These are phyloP conservation scores for Aureobasidium pullulans DNA, from an alignment of 2,329 filamentous ascomycete species.

Conservation along the genomic window DNA sequence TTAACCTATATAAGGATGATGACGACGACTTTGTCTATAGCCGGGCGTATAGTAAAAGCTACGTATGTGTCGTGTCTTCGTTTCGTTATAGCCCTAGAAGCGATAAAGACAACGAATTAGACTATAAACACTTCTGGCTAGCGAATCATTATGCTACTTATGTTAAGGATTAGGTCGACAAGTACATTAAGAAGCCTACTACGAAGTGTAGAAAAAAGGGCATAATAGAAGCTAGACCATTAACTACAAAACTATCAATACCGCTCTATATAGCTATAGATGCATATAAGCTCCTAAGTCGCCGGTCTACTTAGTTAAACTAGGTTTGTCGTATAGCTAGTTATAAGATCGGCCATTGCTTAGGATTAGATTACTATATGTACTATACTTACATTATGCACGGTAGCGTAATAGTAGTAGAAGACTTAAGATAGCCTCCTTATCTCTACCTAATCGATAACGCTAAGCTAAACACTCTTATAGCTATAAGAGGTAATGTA, in stretches of 20 bases:
- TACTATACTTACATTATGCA: conserved; percentile 62
- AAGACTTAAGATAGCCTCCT: conserved; percentile 56
- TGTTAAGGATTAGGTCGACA: background rate
- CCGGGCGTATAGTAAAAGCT: conserved; percentile 56
- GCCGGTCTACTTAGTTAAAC: conserved; percentile 43
- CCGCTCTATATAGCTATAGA: too few species aligned
- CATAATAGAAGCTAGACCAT: too few species aligned
- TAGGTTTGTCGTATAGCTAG: conserved; percentile 50
- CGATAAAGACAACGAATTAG: background rate
- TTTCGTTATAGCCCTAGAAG: conserved; percentile 54
- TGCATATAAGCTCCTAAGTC: too few species aligned
- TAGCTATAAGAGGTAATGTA: background rate
- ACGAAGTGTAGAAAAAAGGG: too few species aligned
- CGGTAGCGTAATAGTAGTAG: conserved; percentile 47
- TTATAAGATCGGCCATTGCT: conserved; percentile 62
- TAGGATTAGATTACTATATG: conserved; percentile 60
- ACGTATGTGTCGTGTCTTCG: conserved; percentile 54
- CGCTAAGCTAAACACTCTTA: conserved; percentile 17
- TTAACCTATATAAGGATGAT: conserved; percentile 60
- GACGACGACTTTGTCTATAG: conserved; percentile 63
- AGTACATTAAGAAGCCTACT: too few species aligned
- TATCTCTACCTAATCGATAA: conserved; percentile 56
- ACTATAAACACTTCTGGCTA: background rate
- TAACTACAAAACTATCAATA: too few species aligned
- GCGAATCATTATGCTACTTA: background rate